Base-by-base conservation (phyloP, 495 filamentous ascomycete genomes). In the Aspergillus haitiensis region DNA sequence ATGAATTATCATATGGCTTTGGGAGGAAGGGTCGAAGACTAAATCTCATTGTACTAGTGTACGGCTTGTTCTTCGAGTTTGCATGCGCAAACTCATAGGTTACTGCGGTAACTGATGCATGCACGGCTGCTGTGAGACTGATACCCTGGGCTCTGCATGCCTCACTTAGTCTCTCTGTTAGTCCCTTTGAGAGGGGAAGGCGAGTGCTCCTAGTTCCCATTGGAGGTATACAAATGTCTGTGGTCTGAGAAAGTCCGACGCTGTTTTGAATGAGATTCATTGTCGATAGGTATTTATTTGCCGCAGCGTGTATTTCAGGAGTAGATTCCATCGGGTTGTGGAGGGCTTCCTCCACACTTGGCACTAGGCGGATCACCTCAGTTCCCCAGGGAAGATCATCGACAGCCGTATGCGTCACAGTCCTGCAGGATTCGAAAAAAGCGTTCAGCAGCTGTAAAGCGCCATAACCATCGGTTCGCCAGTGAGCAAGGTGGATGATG, bases 21-120 rank as follows among this genome's bases (percentile, higher is more conserved):
- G 59, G 63, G 32, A 74, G 56, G 55, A 65, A 67, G 5, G 66
- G 67, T 5, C 70, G 61, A 42, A 74, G 63, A 44, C 59, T 64
- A 32, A 65, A 61, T 36, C 63, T 64, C 59, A 72, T 68, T n/a
- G 70, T 72, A 60, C 70, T 74, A 18, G 71, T 72, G 52, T 74
- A 72, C 56, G 69, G 68, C 15, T 55, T 64, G 27, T 45, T 48
- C 45, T 56, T 44, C 33, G 61, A 45, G 53, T 64, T 66, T 12
- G 55, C 31, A 18, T 55, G 50, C 16, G 68, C 70, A 16, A 50
- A 42, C 51, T 50, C 45, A 51, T 67, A 67, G 57, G 67, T 71
- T 50, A 52, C 56, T 9, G 64, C 64, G n/a, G 70, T 66, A 15
- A 71, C 45, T 11, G 59, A 62, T 15, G 68, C 68, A 59, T 72